These are phyloP conservation scores for Fusarium marasasianum DNA, from an alignment of 2,329 filamentous ascomycete genomes.

Conservation along the genomic window DNA sequence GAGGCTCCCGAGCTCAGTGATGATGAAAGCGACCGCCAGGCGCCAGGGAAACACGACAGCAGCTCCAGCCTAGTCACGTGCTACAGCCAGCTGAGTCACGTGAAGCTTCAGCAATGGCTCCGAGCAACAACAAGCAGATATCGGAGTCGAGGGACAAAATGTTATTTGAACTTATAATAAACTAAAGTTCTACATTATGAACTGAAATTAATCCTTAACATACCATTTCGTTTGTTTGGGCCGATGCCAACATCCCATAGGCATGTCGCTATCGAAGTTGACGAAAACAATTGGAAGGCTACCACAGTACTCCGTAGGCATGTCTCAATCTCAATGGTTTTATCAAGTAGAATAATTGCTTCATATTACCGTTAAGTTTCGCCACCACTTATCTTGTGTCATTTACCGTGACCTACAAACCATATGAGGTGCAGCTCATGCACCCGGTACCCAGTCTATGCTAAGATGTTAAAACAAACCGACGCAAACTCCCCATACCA, in stretches of 20 bases:
- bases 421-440: not conserved
- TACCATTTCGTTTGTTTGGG: not conserved
- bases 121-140: not conserved
- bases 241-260: not conserved
- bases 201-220: rapidly evolving
- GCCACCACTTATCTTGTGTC: not conserved
- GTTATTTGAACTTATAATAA: not conserved
- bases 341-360: not conserved
- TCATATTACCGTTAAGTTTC: not conserved
- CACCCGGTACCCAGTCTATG: conserved; percentile 19
- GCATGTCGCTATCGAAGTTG: not conserved
- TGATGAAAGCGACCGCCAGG: conserved; percentile 50
- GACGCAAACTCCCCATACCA: conserved; percentile 38
- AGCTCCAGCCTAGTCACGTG: conserved; percentile 46
- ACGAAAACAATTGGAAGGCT: not conserved
- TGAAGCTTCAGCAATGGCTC: not conserved
- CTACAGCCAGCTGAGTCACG: conserved; percentile 3
- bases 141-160: not conserved
- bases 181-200: rapidly evolving
- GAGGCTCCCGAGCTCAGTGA: conserved; percentile 45
- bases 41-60: conserved; percentile 59
- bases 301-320: not conserved
- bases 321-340: not conserved
- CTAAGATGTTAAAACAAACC: conserved; percentile 1
- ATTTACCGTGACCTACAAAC: not conserved